Conservation (phyloP, 768 basidiomycete genomes). For the Lyophyllum shimeji region DNA sequence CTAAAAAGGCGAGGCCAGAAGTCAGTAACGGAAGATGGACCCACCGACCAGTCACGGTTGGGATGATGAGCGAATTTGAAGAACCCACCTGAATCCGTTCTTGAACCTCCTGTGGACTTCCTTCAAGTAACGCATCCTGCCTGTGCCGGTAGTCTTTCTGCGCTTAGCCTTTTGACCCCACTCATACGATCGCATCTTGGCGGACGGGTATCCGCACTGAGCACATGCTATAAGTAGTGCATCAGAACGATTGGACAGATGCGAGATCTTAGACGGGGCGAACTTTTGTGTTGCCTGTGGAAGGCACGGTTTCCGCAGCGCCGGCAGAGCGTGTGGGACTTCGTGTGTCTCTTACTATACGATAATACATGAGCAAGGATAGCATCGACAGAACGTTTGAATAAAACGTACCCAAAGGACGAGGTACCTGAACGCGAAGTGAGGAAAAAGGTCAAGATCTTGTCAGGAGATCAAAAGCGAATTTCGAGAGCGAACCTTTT, state of each 20-base stretch:
- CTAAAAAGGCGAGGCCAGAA: background rate
- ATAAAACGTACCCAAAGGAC: conserved; percentile 80
- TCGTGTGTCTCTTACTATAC: conserved; percentile 92
- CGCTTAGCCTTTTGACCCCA: conserved; percentile 99
- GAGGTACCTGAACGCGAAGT: conserved; percentile 71
- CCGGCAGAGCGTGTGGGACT: conserved; percentile 96
- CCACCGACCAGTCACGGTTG: too few species aligned
- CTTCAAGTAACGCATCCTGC: conserved; percentile 94
- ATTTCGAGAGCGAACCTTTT: conserved; percentile 65
- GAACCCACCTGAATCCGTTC: conserved; percentile 88
- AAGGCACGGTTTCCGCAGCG: conserved; percentile 95
- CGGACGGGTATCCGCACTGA: conserved; percentile 94
- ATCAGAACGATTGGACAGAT: conserved; percentile 3
- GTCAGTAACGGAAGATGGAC: background rate
- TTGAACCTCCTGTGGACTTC: conserved; percentile 93
- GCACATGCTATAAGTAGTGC: conserved; percentile 66
- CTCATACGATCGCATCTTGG: conserved; percentile 93
- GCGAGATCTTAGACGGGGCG: conserved; percentile 24
- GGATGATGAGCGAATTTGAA: background rate
- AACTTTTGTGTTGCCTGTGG: conserved; percentile 99
- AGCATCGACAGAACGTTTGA: background rate
- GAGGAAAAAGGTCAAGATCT: conserved; percentile 6
- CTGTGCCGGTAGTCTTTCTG: conserved; percentile 99
- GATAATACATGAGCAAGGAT: conserved; percentile 8
- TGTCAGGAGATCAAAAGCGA: background rate